Conservation (phyloP, 805 yeast genomes). For the Hemisphaericaspora nanyangensis region DNA sequence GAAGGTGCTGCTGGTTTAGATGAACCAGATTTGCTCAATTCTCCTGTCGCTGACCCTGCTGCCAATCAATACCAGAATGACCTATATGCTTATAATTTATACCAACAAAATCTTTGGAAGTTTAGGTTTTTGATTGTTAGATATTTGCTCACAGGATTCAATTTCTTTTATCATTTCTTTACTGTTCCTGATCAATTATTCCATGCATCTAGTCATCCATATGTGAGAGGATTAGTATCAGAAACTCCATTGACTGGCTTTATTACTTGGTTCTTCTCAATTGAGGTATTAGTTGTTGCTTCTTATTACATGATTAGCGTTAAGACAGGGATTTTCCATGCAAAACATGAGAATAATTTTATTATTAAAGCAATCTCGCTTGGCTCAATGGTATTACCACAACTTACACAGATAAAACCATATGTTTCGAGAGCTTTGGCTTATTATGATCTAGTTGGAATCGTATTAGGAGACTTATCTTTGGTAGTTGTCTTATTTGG, state of each 20-base stretch:
- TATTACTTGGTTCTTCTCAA: slow-evolving; percentile 24
- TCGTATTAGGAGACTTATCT: slow-evolving; percentile 34
- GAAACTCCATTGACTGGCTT: slow-evolving; percentile 15
- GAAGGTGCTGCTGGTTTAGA: slow-evolving; percentile 4
- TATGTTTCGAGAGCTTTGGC: slow-evolving; percentile 24
- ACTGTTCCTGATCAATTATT: slow-evolving; percentile 9
- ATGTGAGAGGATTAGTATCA: slow-evolving; percentile 20
- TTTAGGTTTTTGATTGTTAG: slow-evolving; percentile 31
- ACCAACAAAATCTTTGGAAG: slow-evolving; percentile 30
- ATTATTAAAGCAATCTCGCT: slow-evolving; percentile 26
- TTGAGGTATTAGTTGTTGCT: slow-evolving; percentile 31
- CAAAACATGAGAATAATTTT: slow-evolving; percentile 22
- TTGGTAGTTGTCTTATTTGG: slow-evolving; percentile 38
- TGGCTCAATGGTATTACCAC: slow-evolving; percentile 34
- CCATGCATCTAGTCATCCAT: slow-evolving; percentile 24
- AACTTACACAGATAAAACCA: slow-evolving; percentile 23
- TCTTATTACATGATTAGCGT: slow-evolving; percentile 28
- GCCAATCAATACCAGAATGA: slow-evolving; percentile 26
- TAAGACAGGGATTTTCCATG: slow-evolving; percentile 19
- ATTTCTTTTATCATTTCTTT: slow-evolving; percentile 33
- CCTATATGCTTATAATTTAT: slow-evolving; percentile 24
- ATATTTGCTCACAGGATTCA: slow-evolving; percentile 19
- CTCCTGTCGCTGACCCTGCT: slow-evolving; percentile 4
- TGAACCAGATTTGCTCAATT: neutral
- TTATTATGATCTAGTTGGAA: slow-evolving; percentile 35